Evolutionary conservation across 1,139 yeast species (phyloP).

Genomic region (Pichia cactophila): DNA sequence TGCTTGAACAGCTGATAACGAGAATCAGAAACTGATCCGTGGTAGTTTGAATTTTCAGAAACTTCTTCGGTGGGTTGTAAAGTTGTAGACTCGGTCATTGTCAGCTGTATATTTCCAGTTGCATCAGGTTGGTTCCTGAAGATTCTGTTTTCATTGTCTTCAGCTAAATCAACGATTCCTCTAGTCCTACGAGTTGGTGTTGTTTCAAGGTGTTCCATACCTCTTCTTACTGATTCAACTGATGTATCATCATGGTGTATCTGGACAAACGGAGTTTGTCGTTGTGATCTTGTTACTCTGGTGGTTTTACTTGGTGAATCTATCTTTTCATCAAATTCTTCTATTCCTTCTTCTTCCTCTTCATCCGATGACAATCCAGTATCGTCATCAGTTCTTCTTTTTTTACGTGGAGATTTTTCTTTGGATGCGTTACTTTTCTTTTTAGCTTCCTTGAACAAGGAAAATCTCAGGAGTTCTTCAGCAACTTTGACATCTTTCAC

Average conservation of each 20-base stretch:
- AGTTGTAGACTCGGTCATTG: slow-evolving; percentile 34
- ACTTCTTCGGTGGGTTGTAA: slow-evolving; percentile 14
- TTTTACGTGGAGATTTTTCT: slow-evolving; percentile 23
- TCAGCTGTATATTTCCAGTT: not conserved
- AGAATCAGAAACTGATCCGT: slow-evolving; percentile 24
- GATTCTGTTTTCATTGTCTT: not conserved
- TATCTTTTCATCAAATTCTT: not conserved
- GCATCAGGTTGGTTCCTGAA: not conserved
- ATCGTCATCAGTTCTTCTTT: slow-evolving; percentile 20
- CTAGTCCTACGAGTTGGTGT: slow-evolving; percentile 2
- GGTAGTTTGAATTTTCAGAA: slow-evolving; percentile 15
- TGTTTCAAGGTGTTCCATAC: slow-evolving; percentile 19
- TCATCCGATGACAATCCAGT: slow-evolving; percentile 13
- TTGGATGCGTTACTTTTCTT: slow-evolving; percentile 21
- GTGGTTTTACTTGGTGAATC: not conserved
- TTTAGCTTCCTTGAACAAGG: slow-evolving; percentile 69
- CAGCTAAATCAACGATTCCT: not conserved
- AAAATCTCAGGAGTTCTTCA: slow-evolving; percentile 74
- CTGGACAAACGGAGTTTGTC: slow-evolving; percentile 5
- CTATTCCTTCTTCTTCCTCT: slow-evolving; percentile 12
- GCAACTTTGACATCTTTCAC: slow-evolving; percentile 81
- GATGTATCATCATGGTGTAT: slow-evolving; percentile 21
- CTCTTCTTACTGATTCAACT: slow-evolving; percentile 19
- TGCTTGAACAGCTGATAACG: slow-evolving; percentile 26
- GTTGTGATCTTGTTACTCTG: slow-evolving; percentile 8